Base-by-base conservation (phyloP, 257 asterid genomes). In the Capsicum rhomboideum region DNA sequence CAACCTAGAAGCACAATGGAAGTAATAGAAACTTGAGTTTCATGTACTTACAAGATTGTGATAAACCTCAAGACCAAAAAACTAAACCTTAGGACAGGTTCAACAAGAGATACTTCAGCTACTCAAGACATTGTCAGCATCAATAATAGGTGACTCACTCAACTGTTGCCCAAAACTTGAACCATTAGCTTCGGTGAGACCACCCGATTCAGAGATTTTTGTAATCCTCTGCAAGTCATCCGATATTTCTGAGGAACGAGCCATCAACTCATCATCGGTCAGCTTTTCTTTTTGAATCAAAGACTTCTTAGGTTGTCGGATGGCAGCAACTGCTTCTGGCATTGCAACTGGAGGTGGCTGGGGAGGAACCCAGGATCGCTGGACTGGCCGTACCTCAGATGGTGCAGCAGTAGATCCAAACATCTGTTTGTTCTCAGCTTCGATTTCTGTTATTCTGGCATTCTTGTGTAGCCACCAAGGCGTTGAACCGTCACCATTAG, bases 281-380 rank as follows among this genome's bases (percentile, higher is more conserved):
- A 89, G 29, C 64, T 86, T 89, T n/a, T 92, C 95, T 50, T 87
- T 87, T 86, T 88, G 94, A 26, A 54, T 21, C 2, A 85, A 20
- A 21, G 93, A 80, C 87, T 91, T 95, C 87, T 97, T 95, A 14
- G 96, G 95, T 80, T 97, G 97, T 29, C 98, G 93, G 88, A 95
- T 97, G 83, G 99, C 98, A 10, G 95, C 90, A 59, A 97, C 97
- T 68, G 99, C 98, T 88, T 93, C 99, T 0, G 97, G 88, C 95
- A 93, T 95, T 23, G 86, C 96, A 16, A 97, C 97, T 1, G 97
- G 96, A 20, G 98, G 99, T 40, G 98, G 98, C 87, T 88, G 98
- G 75, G 99, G 98, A 31, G 99, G 99, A 13, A 92, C 94, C 98
- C 98, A 95, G 8, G 96, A 89, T 79, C 93, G 88, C 83, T 88